Evolutionary conservation across 148 eudicot species (phyloP), one percentile per base, ranked within the genome.

Genomic region (Polygonum maritimum): DNA sequence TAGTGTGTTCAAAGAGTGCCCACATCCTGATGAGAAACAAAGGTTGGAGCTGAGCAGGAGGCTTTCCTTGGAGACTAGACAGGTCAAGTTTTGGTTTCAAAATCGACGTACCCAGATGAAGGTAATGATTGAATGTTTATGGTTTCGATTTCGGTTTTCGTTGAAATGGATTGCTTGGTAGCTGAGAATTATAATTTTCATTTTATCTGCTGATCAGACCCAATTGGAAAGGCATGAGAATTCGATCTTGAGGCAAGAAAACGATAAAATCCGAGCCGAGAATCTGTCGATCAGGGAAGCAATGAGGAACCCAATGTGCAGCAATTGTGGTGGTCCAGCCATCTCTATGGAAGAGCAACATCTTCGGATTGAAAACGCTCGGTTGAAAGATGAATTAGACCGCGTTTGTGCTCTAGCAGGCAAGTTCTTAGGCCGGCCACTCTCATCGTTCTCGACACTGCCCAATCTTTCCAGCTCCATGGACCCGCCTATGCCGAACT

Each of bases 11-110:
- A 94, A 94, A 67, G 97, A 92, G 90, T 94, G 98, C 74, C 98
- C 98, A 73, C 98, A 94, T 79, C 98, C 98, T 41, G 98, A 94
- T 89, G 98, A 94, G 86, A 94, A 92, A 75, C 98, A 92, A 92
- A 85, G 98, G 82, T 70, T 87, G 82, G 98, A 94, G 87, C 96
- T 94, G 9, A 92, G 98, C 81, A 90, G 75, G 74, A 87, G 92
- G 85, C 91, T 94, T 55, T 88, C 83, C 58, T 88, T 94, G 85
- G 98, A 90, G 71, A 89, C 93, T 21, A 75, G 98, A 48, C 98
- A 94, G 79, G 98, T 94, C 76, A 94, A 94, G 85, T 94, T 94
- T 79, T 94, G 98, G 98, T 94, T 94, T 71, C 98, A 94, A 78
- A 94, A 94, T 84, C 88, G 98, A 3, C 84, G 98, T 22, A 94